Base-by-base conservation (phyloP, 768 basidiomycete species). In the Rhizopogon vinicolor region DNA sequence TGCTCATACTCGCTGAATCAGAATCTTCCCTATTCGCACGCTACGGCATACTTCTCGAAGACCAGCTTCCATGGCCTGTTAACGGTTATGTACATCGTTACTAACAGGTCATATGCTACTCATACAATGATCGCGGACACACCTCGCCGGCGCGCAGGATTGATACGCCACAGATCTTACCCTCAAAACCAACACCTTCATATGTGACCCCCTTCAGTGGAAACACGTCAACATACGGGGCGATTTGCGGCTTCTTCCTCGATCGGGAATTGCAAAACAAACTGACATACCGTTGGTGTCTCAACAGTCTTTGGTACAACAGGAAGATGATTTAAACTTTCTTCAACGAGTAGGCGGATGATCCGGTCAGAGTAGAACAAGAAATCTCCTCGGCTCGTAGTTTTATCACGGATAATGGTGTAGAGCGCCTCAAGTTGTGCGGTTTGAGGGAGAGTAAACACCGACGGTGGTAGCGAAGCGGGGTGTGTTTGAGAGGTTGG, bases 51-150 rank as follows among this genome's bases (percentile, higher is more conserved):
- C 96, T 70, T 98, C 96, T 42, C 96, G 79, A 58, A 99, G 76
- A 40, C 96, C 97, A 12, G 91, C 92, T 73, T 99, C 96, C 96
- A 99, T 99, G 1, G 95, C 93, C 90, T 93, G 55, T 14, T 10
- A 44, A 2, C 51, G 19, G 41, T 22, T 52, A 43, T 54, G 51
- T 40, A 37, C 25, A 41, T 13, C 13, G 35, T 22, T 31, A 41
- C 39, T 19, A 22, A 14, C 13, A 2, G 33, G 13, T 48, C 4
- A 19, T 48, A 12, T 19, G 18, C 6, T 13, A 25, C 13, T 10
- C 13, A 29, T 18, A 10, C 33, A 45, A 35, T 18, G 5, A 19
- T n/a, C 16, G 12, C 39, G 5, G 16, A 62, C 77, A 51, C 63
- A 87, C 88, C 84, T 96, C 93, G 60, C 96, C 96, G 7, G 93